Percentiles rank a stretch among this genome's conserved stretches.
These are phyloP conservation scores for Sphagnum tenellum DNA, from an alignment of 225 moss, liverwort and hornwort species.

Conservation along the genomic window DNA sequence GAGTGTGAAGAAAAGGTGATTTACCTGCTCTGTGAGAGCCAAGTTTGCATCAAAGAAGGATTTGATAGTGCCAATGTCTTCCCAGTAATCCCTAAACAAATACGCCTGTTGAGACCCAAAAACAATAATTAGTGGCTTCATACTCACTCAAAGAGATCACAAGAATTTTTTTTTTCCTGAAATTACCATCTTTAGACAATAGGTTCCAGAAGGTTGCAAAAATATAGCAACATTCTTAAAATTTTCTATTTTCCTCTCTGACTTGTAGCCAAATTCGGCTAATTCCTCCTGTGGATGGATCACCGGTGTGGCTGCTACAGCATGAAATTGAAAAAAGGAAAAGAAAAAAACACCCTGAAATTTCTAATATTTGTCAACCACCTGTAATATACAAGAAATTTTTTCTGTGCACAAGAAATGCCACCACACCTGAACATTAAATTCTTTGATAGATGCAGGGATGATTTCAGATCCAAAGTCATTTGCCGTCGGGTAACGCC, in stretches of 20 bases:
- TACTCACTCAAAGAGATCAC: not conserved
- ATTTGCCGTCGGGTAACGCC: constrained; percentile 53
- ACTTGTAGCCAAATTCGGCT: not conserved
- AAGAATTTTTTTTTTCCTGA: too few relatives aligned
- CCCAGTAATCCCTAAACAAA: constrained; percentile 61
- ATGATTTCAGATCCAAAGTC: constrained; percentile 63
- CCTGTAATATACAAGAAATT: too few relatives aligned
- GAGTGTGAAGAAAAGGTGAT: not conserved
- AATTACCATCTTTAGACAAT: not conserved
- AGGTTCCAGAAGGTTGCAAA: not conserved
- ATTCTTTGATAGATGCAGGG: constrained; percentile 61
- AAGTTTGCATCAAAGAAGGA: constrained; percentile 63
- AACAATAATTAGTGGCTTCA: constrained; percentile 1
- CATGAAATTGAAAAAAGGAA: too few relatives aligned
- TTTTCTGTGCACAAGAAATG: not conserved
- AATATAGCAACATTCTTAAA: not conserved
- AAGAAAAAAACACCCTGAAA: too few relatives aligned
- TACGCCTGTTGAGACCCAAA: constrained; percentile 28
- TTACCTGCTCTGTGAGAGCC: constrained; percentile 51
- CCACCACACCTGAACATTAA: constrained; percentile 43
- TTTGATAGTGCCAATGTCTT: constrained; percentile 60
- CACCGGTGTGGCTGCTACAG: too few relatives aligned
- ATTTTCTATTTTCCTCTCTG: not conserved
- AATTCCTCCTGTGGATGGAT: not conserved
- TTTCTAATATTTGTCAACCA: too few relatives aligned